Base-by-base conservation (phyloP, 2,329 filamentous ascomycete genomes). In the Colletotrichum horii region DNA sequence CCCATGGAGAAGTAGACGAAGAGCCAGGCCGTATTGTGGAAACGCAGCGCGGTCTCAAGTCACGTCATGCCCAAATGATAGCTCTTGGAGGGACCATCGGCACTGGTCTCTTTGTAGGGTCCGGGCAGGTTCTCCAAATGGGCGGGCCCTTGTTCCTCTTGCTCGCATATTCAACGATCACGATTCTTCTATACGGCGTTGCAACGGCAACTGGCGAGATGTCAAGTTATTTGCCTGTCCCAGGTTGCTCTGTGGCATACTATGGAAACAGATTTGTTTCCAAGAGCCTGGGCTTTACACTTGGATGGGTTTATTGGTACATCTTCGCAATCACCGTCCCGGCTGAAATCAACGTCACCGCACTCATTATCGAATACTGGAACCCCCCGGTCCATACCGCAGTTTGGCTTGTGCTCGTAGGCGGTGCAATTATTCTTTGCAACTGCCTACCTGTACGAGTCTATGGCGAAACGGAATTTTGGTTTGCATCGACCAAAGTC, bases 241-340 rank as follows among this genome's bases (percentile, higher is more conserved):
- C 24, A 4, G 60, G 60, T 15, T 71, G 70, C 15, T 66, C 70
- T 30, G 55, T 66, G n/a, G 58, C 32, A 22, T 32, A 38, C 38
- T 66, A 64, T 26, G 76, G 26, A 38, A 81, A 82, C 19, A 85
- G 89, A 60, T 90, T 88, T 75, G 86, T 90, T 16, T 88, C 90
- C 78, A 88, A 89, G 79, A 85, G 88, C 1, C 87, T 89, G 77
- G 89, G 89, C 2, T 90, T 90, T 76, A 88, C 88, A 6, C 80
- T 90, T 52, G 90, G 88, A 0, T 91, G 89, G 89, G 91, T 91
- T 77, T 91, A 91, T 80, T 93, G 91, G 91, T 92, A 93, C 43
- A 26, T 38, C 16, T 61, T 22, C n/a, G 28, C 32, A n/a, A 79
- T 90, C 66, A 88, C 89, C n/a, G 66, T 83, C 24, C 81, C 83